A percentile compares a stretch with the other conserved stretches of the same genome.
phyloP scores from a whole-genome alignment of 257 asterid genomes.

The Plantago ovata region DNA sequence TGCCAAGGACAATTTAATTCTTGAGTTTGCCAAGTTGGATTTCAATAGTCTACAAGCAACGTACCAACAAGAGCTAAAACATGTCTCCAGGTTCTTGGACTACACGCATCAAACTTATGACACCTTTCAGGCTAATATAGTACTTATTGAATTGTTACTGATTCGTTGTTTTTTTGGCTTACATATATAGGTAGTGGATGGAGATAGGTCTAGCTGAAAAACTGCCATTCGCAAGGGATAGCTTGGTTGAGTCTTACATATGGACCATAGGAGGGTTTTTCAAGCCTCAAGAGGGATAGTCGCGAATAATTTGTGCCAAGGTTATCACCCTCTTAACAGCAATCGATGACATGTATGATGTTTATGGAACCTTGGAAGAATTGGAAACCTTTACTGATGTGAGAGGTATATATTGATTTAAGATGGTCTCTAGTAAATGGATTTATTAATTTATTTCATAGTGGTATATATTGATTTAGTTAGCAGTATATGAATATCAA shows the following conservation, averaged over 20 bases:
- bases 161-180: too few relatives aligned
- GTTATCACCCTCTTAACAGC: constrained; percentile 24
- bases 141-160: background rate
- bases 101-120: too few relatives aligned
- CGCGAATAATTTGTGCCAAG: constrained; percentile 24
- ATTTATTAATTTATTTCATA: too few relatives aligned
- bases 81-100: constrained; percentile 26
- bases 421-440: too few relatives aligned
- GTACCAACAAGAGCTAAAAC: constrained; percentile 32
- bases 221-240: constrained; percentile 50
- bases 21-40: constrained; percentile 42
- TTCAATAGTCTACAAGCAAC: constrained; percentile 43
- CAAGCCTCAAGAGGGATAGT: constrained; percentile 25
- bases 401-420: too few relatives aligned
- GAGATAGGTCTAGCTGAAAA: constrained; percentile 32
- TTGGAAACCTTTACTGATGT: constrained; percentile 30
- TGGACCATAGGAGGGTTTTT: constrained; percentile 28
- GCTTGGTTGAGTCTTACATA: constrained; percentile 41
- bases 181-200: constrained; percentile 47
- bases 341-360: constrained; percentile 34
- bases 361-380: constrained; percentile 42
- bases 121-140: too few relatives aligned
- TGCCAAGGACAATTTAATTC: constrained; percentile 22
- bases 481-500: too few relatives aligned
- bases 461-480: too few relatives aligned